A percentile compares a stretch with the other conserved stretches of the same genome.
phyloP scores from a whole-genome alignment of 2,329 filamentous ascomycete genomes.

The Sporothrix protearum region DNA sequence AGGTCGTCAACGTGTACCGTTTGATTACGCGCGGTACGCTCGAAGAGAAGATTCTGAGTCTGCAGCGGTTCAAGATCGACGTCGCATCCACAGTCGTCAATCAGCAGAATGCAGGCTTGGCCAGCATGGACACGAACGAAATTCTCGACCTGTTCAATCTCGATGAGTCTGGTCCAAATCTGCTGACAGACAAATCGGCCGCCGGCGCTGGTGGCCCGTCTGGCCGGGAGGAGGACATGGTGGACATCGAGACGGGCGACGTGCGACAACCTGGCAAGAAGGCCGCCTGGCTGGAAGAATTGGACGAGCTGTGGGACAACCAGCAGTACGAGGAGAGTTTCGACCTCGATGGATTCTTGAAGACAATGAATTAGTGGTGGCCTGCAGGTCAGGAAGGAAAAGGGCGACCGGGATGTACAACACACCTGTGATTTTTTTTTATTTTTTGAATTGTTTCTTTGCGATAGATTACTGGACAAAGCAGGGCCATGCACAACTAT shows the following conservation, averaged over 20 bases:
- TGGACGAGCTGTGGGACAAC: slow-evolving; percentile 96
- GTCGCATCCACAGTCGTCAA: slow-evolving; percentile 98
- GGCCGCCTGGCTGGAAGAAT: slow-evolving; percentile 81
- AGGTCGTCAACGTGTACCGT: slow-evolving; percentile 98
- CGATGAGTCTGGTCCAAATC: slow-evolving; percentile 68
- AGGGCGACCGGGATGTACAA: not conserved
- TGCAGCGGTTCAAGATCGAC: slow-evolving; percentile 99
- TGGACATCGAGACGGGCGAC: slow-evolving; percentile 88
- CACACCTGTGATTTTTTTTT: not conserved
- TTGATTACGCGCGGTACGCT: slow-evolving; percentile 92
- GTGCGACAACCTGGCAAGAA: slow-evolving; percentile 94
- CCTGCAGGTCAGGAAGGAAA: not conserved
- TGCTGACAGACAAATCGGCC: slow-evolving; percentile 59
- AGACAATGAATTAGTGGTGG: slow-evolving; percentile 79
- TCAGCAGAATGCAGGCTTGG: slow-evolving; percentile 92
- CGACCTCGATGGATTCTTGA: slow-evolving; percentile 90
- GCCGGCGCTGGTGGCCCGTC: slow-evolving; percentile 32
- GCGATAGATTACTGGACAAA: not conserved
- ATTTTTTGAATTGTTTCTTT: too few relatives aligned
- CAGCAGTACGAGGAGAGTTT: slow-evolving; percentile 98
- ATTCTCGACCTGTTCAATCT: slow-evolving; percentile 95
- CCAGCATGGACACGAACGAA: slow-evolving; percentile 97
- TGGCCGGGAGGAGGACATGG: slow-evolving; percentile 77
- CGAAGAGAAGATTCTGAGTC: slow-evolving; percentile 96
- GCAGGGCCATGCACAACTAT: not conserved